Evolutionary conservation across 495 filamentous ascomycete genomes (phyloP).

Genomic region (Penicillium cosmopolitanum): DNA sequence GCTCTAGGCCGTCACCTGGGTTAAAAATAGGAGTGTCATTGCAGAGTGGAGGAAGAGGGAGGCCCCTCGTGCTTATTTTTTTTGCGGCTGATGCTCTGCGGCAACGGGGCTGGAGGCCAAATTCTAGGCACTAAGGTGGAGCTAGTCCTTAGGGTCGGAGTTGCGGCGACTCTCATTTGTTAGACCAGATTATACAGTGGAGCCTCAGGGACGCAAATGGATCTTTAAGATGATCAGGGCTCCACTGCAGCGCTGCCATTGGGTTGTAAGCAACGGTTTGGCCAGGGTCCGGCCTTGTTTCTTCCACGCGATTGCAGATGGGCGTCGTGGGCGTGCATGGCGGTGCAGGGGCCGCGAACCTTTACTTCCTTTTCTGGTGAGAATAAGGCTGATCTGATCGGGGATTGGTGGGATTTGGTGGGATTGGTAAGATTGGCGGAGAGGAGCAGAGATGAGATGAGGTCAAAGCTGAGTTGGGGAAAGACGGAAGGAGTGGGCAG

Average conservation of each 20-base stretch:
- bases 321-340: not conserved
- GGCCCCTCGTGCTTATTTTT: conserved; percentile 3
- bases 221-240: conserved; percentile 1
- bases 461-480: not conserved
- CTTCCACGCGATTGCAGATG: not conserved
- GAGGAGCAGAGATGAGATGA: not conserved
- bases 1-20: not conserved
- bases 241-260: not conserved
- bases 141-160: not conserved
- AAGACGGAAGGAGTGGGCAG: not conserved
- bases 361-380: not conserved
- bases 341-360: not conserved
- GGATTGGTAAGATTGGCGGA: not conserved
- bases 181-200: not conserved
- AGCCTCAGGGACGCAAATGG: not conserved
- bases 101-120: not conserved
- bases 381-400: not conserved
- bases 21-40: conserved; percentile 1
- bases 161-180: not conserved
- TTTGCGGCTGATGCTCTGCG: conserved; percentile 2
- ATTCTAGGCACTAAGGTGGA: not conserved
- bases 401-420: not conserved
- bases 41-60: not conserved
- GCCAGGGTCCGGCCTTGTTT: conserved; percentile 3
- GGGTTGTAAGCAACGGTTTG: not conserved